phyloP scores from a whole-genome alignment of 768 basidiomycete species.

The Floccularia luteovirens region DNA sequence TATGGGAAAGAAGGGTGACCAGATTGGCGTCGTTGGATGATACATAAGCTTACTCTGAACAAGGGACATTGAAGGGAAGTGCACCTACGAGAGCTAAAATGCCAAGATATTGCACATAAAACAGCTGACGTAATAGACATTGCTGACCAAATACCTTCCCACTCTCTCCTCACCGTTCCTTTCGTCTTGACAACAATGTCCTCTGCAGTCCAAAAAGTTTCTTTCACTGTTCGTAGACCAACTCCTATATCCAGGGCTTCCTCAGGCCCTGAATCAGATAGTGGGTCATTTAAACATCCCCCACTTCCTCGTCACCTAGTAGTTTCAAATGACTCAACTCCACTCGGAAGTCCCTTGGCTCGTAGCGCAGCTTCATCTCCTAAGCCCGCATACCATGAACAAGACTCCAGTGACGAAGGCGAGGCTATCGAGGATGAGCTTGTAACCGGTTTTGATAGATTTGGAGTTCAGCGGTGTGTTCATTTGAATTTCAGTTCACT shows the following conservation, averaged over 20 bases:
- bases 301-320: slow-evolving; percentile 57
- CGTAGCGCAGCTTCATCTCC: slow-evolving; percentile 44
- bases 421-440: slow-evolving; percentile 54
- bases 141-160: too few species aligned
- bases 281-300: slow-evolving; percentile 50
- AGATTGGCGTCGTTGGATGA: too few species aligned
- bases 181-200: too few species aligned
- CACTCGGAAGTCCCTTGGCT: slow-evolving; percentile 47
- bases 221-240: slow-evolving; percentile 82
- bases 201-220: slow-evolving; percentile 43
- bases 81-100: too few species aligned
- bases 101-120: too few species aligned
- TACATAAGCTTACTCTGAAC: too few species aligned
- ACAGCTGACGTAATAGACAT: too few species aligned
- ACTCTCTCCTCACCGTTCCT: too few species aligned
- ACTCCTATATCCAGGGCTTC: slow-evolving; percentile 62
- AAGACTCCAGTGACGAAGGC: slow-evolving; percentile 55
- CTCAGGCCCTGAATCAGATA: slow-evolving; percentile 58
- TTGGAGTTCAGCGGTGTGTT: slow-evolving; percentile 85
- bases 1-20: too few species aligned
- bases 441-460: slow-evolving; percentile 63
- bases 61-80: too few species aligned
- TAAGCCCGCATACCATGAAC: slow-evolving; percentile 10
- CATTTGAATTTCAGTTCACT: slow-evolving; percentile 8
- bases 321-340: slow-evolving; percentile 33